Evolutionary conservation across 805 yeast species (phyloP), one percentile per base, ranked within the genome.

Genomic region (Pichia membranifaciens): DNA sequence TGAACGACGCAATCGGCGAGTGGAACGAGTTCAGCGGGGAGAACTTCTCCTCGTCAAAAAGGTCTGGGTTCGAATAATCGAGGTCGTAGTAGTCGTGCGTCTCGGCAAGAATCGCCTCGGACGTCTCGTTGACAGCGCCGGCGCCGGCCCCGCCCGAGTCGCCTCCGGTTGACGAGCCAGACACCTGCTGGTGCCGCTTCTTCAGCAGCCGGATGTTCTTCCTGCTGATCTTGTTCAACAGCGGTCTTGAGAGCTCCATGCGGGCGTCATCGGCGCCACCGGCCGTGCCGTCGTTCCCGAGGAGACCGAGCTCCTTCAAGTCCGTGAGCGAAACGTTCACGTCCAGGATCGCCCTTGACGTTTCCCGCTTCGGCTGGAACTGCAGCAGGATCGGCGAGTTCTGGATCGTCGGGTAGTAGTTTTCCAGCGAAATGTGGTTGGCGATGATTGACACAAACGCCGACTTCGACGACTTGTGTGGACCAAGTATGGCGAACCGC

Each of bases 341-440:
- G 53, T 78, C 82, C 23, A 79, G 51, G 2, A 79, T 54, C 0
- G 75, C 65, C 31, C 72, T 64, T 0, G 79, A 66, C 16, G 60
- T 51, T 0, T 51, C 53, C 13, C 67, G 58, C 16, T 56, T 56
- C 0, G 90, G 81, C 5, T 58, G 61, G 57, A 71, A 84, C 17
- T 78, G 78, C 50, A 81, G 72, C 35, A 84, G 59, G 48, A 79
- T 69, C 22, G 87, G 78, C 4, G 76, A 76, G 48, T 81, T 79
- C 47, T 72, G 75, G 38, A 75, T 69, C 3, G 91, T 85, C 5
- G 93, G 95, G 56, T 85, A 85, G 59, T 85, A 83, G 0, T 84
- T 84, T 49, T 82, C 89, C 43, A 79, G 40, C 1, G 66, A 60
- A 40, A 58, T 58, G 38, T 55, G 53, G 41, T 59, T 61, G 37